phyloP scores from a whole-genome alignment of 768 basidiomycete genomes.

The Lentinula boryana region DNA sequence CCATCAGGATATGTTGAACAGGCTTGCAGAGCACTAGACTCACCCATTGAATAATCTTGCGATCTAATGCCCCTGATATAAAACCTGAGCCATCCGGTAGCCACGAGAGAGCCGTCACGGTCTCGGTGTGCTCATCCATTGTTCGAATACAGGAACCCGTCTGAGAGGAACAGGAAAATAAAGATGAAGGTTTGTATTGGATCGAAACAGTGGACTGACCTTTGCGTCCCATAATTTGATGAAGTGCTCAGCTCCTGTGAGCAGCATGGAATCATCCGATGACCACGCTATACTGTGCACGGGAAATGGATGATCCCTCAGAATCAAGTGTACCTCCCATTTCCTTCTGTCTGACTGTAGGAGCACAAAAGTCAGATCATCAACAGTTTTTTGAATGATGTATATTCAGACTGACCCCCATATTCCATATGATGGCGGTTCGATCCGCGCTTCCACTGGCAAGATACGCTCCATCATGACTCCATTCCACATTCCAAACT shows the following conservation, averaged over 20 bases:
- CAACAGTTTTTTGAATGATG: conserved; percentile 5
- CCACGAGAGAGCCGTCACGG: conserved; percentile 84
- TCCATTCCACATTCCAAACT: conserved; percentile 96
- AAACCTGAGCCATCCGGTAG: conserved; percentile 86
- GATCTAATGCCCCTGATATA: conserved; percentile 84
- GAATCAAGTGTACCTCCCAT: conserved; percentile 50
- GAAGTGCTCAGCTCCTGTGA: conserved; percentile 75
- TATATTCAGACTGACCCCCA: conserved; percentile 54
- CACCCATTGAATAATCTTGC: conserved; percentile 81
- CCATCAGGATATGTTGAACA: not conserved
- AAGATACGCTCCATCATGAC: conserved; percentile 76
- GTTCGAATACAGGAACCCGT: conserved; percentile 67
- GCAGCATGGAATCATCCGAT: conserved; percentile 74
- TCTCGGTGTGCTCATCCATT: conserved; percentile 70
- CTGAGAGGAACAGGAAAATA: conserved; percentile 29
- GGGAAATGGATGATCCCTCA: conserved; percentile 73
- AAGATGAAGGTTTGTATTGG: not conserved
- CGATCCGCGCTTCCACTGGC: conserved; percentile 88
- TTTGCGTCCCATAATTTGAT: conserved; percentile 90
- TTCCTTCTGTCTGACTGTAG: conserved; percentile 45
- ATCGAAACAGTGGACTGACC: conserved; percentile 37
- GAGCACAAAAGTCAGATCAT: conserved; percentile 11
- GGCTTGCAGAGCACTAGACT: conserved; percentile 16
- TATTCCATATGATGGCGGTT: conserved; percentile 83
- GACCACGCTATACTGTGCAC: conserved; percentile 92